These are phyloP conservation scores for Umbelopsis ramanniana DNA, from an alignment of 192 early-diverging fungal species.

Conservation along the genomic window DNA sequence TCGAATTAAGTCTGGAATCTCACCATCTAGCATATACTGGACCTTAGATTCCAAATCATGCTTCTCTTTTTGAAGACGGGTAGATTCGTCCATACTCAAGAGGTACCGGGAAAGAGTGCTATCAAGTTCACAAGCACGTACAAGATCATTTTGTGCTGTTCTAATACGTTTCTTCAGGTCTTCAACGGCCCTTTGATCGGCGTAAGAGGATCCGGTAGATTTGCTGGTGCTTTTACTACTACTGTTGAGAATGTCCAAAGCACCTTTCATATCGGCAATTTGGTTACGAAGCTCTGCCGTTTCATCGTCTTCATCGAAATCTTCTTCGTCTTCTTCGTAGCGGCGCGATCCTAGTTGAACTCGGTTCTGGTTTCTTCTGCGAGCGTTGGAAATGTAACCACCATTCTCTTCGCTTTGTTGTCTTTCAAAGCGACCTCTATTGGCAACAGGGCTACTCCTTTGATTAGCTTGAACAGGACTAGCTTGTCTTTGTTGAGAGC, in stretches of 20 bases:
- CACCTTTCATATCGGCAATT: conserved; percentile 17
- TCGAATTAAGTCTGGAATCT: conserved; percentile 40
- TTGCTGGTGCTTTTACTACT: not conserved
- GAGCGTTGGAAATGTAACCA: conserved; percentile 41
- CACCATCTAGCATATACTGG: conserved; percentile 38
- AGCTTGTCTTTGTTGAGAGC: not conserved
- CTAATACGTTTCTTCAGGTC: conserved; percentile 47
- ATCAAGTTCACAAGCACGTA: conserved; percentile 6
- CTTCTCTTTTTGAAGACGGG: conserved; percentile 1
- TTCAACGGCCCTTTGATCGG: conserved; percentile 47
- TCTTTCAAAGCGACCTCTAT: not conserved
- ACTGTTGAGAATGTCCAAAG: conserved; percentile 9
- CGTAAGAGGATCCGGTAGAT: conserved; percentile 9
- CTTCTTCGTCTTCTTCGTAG: conserved; percentile 1
- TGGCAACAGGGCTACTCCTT: not conserved
- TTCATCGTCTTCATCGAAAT: not conserved
- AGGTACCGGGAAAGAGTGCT: conserved; percentile 17
- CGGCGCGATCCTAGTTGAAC: not conserved
- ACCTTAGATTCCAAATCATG: conserved; percentile 47
- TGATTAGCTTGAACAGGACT: conserved; percentile 4
- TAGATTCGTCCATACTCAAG: conserved; percentile 6
- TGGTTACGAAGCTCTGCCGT: conserved; percentile 18
- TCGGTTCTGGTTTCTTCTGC: conserved; percentile 23
- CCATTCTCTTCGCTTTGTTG: conserved; percentile 6
- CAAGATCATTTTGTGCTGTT: conserved; percentile 45